Evolutionary conservation across 208 protist genomes (phyloP).

Genomic region (Trichomonas gallinae): DNA sequence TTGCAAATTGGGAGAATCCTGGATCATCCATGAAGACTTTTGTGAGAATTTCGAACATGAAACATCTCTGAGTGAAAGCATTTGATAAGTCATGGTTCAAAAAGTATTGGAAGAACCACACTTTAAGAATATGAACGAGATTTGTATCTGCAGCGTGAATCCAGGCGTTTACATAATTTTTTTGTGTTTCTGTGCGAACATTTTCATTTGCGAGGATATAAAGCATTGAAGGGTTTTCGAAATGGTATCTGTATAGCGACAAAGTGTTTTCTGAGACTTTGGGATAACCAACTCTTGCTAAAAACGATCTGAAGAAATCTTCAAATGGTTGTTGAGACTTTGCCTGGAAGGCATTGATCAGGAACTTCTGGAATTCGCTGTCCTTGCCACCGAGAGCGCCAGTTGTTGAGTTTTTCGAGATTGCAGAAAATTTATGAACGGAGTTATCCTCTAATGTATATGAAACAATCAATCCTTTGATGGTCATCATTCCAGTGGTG

Average conservation of each 20-base stretch:
- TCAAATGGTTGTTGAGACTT: background rate
- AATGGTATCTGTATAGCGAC: background rate
- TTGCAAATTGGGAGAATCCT: background rate
- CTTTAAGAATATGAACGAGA: background rate
- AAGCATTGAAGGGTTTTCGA: background rate
- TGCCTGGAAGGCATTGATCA: background rate
- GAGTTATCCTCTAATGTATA: background rate
- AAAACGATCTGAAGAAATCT: background rate
- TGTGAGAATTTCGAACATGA: background rate
- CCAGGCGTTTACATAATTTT: background rate
- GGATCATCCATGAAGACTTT: background rate
- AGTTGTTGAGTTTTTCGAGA: background rate
- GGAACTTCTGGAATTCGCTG: background rate
- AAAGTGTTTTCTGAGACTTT: background rate
- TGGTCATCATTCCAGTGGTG: background rate
- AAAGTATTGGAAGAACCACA: background rate
- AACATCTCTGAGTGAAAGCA: background rate
- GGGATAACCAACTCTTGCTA: background rate
- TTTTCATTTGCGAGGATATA: background rate
- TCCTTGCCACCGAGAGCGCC: too few relatives aligned
- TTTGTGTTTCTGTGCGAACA: background rate
- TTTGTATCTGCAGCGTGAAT: background rate
- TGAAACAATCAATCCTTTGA: background rate
- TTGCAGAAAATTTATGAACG: background rate
- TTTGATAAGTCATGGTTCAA: background rate